These are phyloP conservation scores for Scenedesmus sp. DNA, from an alignment of 163 green algal genomes.

Conservation along the genomic window DNA sequence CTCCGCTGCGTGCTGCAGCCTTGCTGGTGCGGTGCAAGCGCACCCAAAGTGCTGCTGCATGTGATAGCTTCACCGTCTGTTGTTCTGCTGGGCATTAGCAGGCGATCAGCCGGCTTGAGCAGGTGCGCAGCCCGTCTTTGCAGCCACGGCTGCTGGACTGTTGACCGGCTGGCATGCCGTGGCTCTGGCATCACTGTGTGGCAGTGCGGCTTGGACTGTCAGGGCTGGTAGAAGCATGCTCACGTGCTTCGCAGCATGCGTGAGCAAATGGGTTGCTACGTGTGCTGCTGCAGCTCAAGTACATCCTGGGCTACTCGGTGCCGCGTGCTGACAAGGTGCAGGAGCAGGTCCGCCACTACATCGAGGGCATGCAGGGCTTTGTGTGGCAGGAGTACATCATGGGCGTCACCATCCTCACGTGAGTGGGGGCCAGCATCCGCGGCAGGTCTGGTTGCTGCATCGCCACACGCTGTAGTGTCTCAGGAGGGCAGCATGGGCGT, in stretches of 20 bases:
- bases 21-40: not conserved
- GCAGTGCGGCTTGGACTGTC: too few relatives aligned
- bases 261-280: not conserved
- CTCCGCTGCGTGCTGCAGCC: not conserved
- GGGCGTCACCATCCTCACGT: conserved; percentile 44
- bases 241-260: too few relatives aligned
- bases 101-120: not conserved
- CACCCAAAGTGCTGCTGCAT: not conserved
- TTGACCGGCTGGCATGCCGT: too few relatives aligned
- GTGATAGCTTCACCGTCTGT: not conserved
- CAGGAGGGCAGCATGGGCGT: conserved; percentile 56
- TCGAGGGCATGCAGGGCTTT: conserved; percentile 55
- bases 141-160: too few relatives aligned
- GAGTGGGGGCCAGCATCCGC: not conserved
- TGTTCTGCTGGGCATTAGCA: not conserved
- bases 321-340: conserved; percentile 59
- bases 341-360: conserved; percentile 47
- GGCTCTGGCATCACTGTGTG: too few relatives aligned
- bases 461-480: conserved; percentile 51
- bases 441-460: not conserved
- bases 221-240: too few relatives aligned
- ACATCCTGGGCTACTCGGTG: conserved; percentile 73
- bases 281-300: conserved; percentile 68
- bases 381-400: conserved; percentile 66
- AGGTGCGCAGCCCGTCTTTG: too few relatives aligned